These are phyloP conservation scores for Lepiota brunneoincarnata DNA, from an alignment of 768 basidiomycete genomes.

Conservation along the genomic window DNA sequence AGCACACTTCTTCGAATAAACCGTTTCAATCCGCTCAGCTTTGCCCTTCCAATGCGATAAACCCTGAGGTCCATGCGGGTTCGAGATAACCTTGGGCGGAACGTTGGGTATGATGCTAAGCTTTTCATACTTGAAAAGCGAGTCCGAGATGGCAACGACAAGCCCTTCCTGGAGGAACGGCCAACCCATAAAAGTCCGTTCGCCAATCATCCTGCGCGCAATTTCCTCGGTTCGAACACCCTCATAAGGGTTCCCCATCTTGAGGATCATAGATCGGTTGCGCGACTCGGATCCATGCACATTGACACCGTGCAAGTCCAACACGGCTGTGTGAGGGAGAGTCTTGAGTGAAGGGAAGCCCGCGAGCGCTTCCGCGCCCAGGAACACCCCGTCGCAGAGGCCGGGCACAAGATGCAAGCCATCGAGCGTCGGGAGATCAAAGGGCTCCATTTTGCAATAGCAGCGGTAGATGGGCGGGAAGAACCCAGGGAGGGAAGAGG, in stretches of 20 bases:
- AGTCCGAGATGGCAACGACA: constrained; percentile 85
- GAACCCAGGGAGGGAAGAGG: constrained; percentile 91
- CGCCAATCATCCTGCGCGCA: constrained; percentile 71
- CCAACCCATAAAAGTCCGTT: constrained; percentile 83
- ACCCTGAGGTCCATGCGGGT: constrained; percentile 69
- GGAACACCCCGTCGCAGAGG: constrained; percentile 82
- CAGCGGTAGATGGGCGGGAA: constrained; percentile 87
- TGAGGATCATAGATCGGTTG: constrained; percentile 92
- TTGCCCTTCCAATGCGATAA: constrained; percentile 77
- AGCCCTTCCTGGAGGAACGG: constrained; percentile 93
- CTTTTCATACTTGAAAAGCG: constrained; percentile 83
- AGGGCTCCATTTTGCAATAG: constrained; percentile 76
- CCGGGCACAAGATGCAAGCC: constrained; percentile 86
- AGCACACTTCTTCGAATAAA: constrained; percentile 87
- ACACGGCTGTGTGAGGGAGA: constrained; percentile 68
- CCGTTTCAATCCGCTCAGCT: constrained; percentile 76
- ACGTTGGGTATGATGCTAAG: constrained; percentile 48
- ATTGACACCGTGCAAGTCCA: constrained; percentile 89
- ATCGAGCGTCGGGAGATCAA: constrained; percentile 83
- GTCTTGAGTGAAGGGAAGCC: constrained; percentile 97
- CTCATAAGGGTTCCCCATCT: constrained; percentile 76
- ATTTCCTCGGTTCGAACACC: constrained; percentile 65
- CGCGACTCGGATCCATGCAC: constrained; percentile 88
- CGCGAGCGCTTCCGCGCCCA: constrained; percentile 83
- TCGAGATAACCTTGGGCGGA: constrained; percentile 57